Evolutionary conservation across 2,329 filamentous ascomycete species (phyloP), one percentile per base, ranked within the genome.

Genomic region (Fusarium nisikadoi): DNA sequence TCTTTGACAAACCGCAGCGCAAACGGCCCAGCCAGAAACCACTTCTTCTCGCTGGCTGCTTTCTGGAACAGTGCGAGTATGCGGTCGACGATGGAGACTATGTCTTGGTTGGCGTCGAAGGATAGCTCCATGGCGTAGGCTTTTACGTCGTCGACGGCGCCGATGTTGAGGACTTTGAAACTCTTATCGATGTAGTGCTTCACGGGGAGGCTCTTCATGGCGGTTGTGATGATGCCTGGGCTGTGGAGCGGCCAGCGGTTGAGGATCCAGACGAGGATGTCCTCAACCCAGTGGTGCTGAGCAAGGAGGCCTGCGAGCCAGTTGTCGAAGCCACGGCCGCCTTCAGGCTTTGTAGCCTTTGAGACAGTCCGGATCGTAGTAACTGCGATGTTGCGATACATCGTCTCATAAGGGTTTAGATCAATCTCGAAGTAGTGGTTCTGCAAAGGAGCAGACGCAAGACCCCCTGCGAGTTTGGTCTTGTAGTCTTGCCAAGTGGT

Each of bases 61-160:
- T 25, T 38, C 2, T 57, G 54, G 20, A 57, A 57, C 6, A 49
- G 11, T 2, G 42, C 54, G 2, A 57, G 33, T 1, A 57, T 29
- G 3, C 42, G 41, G 0, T 57, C 54, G 0, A 57, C 42, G 6
- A 57, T 38, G 4, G 3, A 1, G 11, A 57, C 42, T 7, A 57
- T 57, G 8, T 50, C 25, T 8, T 57, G 12, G 25, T 57, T 57
- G 13, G 54, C 42, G 5, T 57, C 42, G 12, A 57, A 57, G 3
- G 54, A 57, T 29, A 57, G 25, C 14, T 57, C 54, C 54, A 57
- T 49, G 16, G 54, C 54, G 11, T 57, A 57, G 19, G 54, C 54
- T 3, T 57, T 57, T 3, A 57, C 54, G 4, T 57, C 54, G 3
- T 57, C 54, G 16, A 57, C 42, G 6, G 41, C 42, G 23, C 54